Percentiles rank a stretch among this genome's conserved stretches.
Conservation (phyloP, 345 rosid species). For the Ceriops tagal region DNA sequence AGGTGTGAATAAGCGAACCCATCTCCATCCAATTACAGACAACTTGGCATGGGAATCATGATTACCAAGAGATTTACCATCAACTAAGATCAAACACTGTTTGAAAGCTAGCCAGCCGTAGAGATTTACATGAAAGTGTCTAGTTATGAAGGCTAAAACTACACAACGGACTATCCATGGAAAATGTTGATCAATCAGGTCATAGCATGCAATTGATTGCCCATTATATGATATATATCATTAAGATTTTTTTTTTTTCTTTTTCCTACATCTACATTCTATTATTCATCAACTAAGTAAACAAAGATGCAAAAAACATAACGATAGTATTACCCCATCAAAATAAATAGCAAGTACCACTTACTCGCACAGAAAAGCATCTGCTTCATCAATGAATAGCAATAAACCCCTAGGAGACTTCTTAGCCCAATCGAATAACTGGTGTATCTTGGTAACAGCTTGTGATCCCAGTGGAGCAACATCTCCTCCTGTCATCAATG, state of each 20-base stretch:
- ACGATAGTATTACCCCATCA: background rate
- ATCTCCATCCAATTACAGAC: no score
- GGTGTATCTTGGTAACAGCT: constrained; percentile 98
- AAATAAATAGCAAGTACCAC: constrained; percentile 19
- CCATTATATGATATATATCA: background rate
- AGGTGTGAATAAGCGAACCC: no score
- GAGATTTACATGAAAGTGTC: no score
- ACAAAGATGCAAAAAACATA: background rate
- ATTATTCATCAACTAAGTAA: background rate
- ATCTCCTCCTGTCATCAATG: constrained; percentile 99
- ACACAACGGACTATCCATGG: no score
- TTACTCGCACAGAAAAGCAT: constrained; percentile 99
- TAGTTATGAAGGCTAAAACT: no score
- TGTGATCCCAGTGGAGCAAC: constrained; percentile 97
- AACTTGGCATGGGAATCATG: no score
- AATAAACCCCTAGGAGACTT: constrained; percentile 80
- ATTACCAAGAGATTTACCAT: no score
- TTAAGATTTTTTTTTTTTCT: background rate
- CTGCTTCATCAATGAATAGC: constrained; percentile 97
- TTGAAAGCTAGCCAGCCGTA: no score
- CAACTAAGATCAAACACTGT: no score
- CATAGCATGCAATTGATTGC: background rate
- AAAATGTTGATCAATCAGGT: no score
- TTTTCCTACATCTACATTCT: background rate
- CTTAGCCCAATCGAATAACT: constrained; percentile 93